Conservation (phyloP, 441 rosid genomes). For the Pelargonium myrrhifolium region DNA sequence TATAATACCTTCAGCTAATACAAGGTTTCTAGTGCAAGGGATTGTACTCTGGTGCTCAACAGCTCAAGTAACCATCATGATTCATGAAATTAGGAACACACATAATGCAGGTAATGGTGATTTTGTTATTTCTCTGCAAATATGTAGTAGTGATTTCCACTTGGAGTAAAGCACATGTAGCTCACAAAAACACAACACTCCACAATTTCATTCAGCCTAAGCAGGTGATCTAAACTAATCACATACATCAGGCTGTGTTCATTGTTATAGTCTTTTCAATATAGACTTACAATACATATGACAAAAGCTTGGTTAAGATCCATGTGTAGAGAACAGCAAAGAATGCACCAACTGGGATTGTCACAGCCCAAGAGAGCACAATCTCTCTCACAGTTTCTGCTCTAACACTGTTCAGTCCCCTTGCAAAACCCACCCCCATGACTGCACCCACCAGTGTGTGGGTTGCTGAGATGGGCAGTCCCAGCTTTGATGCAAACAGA, state of each 20-base stretch:
- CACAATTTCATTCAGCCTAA: neutral
- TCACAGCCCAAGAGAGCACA: constrained; percentile 83
- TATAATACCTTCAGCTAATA: constrained; percentile 10
- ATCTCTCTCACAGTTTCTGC: constrained; percentile 88
- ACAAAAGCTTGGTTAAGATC: constrained; percentile 72
- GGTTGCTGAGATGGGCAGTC: constrained; percentile 86
- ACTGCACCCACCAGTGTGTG: constrained; percentile 96
- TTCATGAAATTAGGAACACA: no score
- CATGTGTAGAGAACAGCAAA: constrained; percentile 79
- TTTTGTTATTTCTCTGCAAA: no score
- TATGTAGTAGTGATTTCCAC: no score
- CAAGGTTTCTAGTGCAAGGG: neutral
- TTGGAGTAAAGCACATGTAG: no score
- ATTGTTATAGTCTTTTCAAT: constrained; percentile 12
- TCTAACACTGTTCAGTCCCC: constrained; percentile 85
- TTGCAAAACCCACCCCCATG: constrained; percentile 97
- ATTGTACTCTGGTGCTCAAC: no score
- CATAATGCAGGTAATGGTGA: no score
- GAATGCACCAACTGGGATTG: constrained; percentile 81
- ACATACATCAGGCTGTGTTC: constrained; percentile 26
- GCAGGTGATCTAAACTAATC: constrained; percentile 22
- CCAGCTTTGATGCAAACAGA: constrained; percentile 78
- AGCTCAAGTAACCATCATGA: no score
- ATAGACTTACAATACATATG: constrained; percentile 44
- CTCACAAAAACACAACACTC: no score